phyloP scores from a whole-genome alignment of 257 asterid species.

The Anisodus acutangulus region DNA sequence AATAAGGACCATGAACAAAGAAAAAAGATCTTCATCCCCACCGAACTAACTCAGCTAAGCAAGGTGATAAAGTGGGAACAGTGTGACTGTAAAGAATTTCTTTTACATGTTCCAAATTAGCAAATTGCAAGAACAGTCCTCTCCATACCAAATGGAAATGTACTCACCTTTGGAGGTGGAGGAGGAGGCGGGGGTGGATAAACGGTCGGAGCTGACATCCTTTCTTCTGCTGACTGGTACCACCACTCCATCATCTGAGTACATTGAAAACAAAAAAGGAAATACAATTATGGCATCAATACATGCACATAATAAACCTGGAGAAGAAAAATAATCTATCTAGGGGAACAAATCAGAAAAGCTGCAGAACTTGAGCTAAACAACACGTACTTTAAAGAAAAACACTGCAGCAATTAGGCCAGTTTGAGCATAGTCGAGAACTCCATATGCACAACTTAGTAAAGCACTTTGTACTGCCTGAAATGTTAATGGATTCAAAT shows the following conservation, averaged over 20 bases:
- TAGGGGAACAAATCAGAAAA: background rate
- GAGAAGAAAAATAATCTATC: background rate
- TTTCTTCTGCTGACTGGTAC: conserved; percentile 99
- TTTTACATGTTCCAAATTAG: background rate
- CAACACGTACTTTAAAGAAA: conserved; percentile 80
- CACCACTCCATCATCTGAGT: conserved; percentile 99
- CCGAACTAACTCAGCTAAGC: background rate
- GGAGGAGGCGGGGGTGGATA: conserved; percentile 99
- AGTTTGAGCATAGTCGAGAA: conserved; percentile 97
- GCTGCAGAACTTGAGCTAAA: conserved; percentile 12
- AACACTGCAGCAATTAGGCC: conserved; percentile 98
- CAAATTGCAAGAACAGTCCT: background rate
- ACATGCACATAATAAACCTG: background rate
- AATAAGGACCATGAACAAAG: background rate
- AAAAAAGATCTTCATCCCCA: background rate
- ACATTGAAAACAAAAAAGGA: conserved; percentile 22
- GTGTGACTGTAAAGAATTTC: background rate
- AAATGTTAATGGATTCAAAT: conserved; percentile 39
- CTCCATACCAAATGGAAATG: background rate
- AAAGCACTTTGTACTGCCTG: conserved; percentile 87
- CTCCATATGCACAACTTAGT: conserved; percentile 76
- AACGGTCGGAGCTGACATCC: conserved; percentile 97
- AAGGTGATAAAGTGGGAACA: background rate
- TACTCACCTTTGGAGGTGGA: conserved; percentile 81
- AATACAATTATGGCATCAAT: background rate